A percentile compares a stretch with the other conserved stretches of the same genome.
Evolutionary conservation across 2,329 filamentous ascomycete genomes (phyloP).

Genomic region (Zelopaecilomyces penicillatus): DNA sequence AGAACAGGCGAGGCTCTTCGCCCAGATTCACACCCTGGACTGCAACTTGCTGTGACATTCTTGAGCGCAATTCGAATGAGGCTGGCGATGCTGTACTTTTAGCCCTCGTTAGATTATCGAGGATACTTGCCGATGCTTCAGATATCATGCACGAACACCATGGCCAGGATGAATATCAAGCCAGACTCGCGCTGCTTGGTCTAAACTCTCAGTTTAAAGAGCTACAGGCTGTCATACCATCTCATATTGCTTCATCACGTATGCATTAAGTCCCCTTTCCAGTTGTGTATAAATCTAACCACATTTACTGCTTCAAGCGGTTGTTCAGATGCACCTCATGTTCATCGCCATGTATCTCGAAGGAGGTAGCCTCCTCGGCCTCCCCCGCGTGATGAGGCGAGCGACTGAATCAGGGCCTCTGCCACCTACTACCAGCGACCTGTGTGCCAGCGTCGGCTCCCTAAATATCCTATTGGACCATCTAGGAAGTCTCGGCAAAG

Average conservation of each 20-base stretch:
- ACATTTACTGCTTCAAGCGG: constrained; percentile 14
- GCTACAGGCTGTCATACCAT: constrained; percentile 28
- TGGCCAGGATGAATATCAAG: constrained; percentile 29
- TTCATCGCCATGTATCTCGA: constrained; percentile 32
- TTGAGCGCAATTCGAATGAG: constrained; percentile 28
- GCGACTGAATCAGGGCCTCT: constrained; percentile 5
- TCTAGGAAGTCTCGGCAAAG: constrained; percentile 20
- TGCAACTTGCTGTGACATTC: constrained; percentile 33
- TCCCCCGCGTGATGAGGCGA: constrained; percentile 5
- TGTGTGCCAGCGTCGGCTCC: constrained; percentile 16
- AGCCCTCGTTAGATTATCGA: constrained; percentile 35
- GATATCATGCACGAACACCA: constrained; percentile 21
- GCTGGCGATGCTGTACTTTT: constrained; percentile 35
- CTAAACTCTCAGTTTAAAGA: constrained; percentile 39
- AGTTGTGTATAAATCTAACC: neutral
- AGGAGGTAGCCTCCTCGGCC: constrained; percentile 27
- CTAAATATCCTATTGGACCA: constrained; percentile 26
- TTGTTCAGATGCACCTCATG: constrained; percentile 23
- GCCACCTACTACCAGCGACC: constrained; percentile 12
- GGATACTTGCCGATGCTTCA: constrained; percentile 30
- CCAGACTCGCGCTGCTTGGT: constrained; percentile 36
- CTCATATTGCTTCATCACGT: constrained; percentile 20
- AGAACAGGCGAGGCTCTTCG: constrained; percentile 20
- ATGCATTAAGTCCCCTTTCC: neutral
- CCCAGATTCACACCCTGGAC: constrained; percentile 35